Evolutionary conservation across 2,329 filamentous ascomycete genomes (phyloP).

Genomic region (Aspergillus terreus): DNA sequence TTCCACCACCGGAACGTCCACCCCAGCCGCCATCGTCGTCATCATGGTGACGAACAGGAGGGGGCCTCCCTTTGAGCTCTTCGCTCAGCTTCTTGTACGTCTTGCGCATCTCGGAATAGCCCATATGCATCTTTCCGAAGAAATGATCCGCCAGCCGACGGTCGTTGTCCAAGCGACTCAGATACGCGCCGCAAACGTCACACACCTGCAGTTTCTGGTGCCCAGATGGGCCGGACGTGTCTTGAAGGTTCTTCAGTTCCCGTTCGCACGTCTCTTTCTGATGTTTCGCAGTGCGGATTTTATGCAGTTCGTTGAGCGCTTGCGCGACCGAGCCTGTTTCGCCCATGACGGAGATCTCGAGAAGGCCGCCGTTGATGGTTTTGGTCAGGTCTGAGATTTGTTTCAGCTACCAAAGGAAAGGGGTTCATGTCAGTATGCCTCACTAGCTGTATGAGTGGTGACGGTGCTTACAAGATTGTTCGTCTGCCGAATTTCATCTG

Average conservation of each 20-base stretch:
- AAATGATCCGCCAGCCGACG: slow-evolving; percentile 92
- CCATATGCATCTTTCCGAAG: slow-evolving; percentile 98
- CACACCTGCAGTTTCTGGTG: slow-evolving; percentile 99
- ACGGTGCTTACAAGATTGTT: slow-evolving; percentile 63
- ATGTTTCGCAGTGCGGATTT: slow-evolving; percentile 73
- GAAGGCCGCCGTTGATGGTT: slow-evolving; percentile 74
- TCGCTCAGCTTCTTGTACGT: slow-evolving; percentile 82
- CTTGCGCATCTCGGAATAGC: slow-evolving; percentile 97
- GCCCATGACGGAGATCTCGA: slow-evolving; percentile 82
- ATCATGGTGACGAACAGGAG: slow-evolving; percentile 55
- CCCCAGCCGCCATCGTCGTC: slow-evolving; percentile 50
- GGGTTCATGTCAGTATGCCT: not conserved
- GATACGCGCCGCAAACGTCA: slow-evolving; percentile 95
- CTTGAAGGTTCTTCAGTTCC: slow-evolving; percentile 83
- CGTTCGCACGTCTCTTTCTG: slow-evolving; percentile 79
- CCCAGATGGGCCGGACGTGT: slow-evolving; percentile 87
- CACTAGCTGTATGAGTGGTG: not conserved
- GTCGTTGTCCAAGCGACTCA: slow-evolving; percentile 90
- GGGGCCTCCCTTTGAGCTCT: slow-evolving; percentile 71
- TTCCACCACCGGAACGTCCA: slow-evolving; percentile 37
- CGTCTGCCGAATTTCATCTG: slow-evolving; percentile 94
- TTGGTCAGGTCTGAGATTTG: slow-evolving; percentile 75
- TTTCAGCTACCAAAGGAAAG: slow-evolving; percentile 58
- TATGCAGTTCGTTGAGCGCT: slow-evolving; percentile 84
- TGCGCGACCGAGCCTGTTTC: slow-evolving; percentile 75